Evolutionary conservation across 371 early-diverging fungal genomes (phyloP).

Genomic region (Rhizopus delemar): DNA sequence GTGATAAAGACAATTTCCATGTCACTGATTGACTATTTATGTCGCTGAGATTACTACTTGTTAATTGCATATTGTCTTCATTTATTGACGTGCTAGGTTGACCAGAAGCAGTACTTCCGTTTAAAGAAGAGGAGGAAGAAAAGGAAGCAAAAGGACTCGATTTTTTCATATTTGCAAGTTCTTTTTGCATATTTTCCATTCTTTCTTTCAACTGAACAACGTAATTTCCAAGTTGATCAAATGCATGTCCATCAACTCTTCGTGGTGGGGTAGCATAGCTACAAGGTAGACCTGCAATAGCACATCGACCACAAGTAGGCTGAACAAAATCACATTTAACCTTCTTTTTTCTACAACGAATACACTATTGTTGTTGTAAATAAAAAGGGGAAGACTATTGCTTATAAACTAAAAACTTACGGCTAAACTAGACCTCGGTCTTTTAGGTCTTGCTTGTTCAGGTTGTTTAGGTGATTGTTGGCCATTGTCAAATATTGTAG

Average conservation of each 20-base stretch:
- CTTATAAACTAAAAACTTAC: constrained; percentile 25
- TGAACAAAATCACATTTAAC: constrained; percentile 65
- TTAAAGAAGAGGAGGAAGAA: neutral
- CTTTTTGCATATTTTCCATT: constrained; percentile 51
- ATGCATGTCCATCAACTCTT: constrained; percentile 60
- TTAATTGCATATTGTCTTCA: constrained; percentile 10
- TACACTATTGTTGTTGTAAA: constrained; percentile 28
- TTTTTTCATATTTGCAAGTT: constrained; percentile 53
- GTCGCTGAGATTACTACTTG: constrained; percentile 3
- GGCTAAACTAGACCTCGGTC: constrained; percentile 50
- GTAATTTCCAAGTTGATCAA: constrained; percentile 55
- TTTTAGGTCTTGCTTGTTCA: constrained; percentile 46
- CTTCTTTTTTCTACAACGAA: constrained; percentile 61
- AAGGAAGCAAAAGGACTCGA: constrained; percentile 39
- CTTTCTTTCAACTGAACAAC: constrained; percentile 54
- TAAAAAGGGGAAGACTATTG: constrained; percentile 2
- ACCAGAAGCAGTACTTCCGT: neutral
- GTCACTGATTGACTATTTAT: constrained; percentile 36
- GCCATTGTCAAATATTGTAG: constrained; percentile 38
- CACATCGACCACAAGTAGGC: constrained; percentile 64
- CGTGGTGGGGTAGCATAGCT: constrained; percentile 55
- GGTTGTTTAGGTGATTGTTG: constrained; percentile 34
- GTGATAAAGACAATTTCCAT: constrained; percentile 53
- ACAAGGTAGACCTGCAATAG: constrained; percentile 51
- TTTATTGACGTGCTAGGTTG: neutral